Base-by-base conservation (phyloP, 345 rosid genomes). In the Eucalyptus shirleyi region DNA sequence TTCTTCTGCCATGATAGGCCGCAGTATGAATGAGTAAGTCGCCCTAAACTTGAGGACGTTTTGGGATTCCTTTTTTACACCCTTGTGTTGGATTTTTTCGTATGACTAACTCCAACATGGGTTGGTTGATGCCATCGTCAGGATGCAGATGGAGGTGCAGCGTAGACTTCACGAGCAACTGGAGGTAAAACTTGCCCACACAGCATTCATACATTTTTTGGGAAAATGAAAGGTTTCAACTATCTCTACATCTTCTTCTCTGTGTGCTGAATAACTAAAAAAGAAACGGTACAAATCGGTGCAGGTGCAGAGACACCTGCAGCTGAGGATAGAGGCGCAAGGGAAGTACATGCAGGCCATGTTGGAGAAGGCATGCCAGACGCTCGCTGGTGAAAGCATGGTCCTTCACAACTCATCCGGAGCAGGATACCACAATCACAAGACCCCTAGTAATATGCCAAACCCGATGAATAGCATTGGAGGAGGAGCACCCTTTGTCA, bases 121-220 rank as follows among this genome's bases (percentile, higher is more conserved):
- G 50, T 62, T 60, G 72, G 88, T 92, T 94, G 93, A 92, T 95
- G 92, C 92, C 40, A 93, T 51, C 45, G 88, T 91, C 92, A 97
- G 99, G 96, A 98, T 97, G 99, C 99, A 98, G 95, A 97, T 97
- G 98, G 99, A 97, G 96, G 99, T 98, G 91, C 99, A 97, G 90
- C 95, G 99, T 95, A 95, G 99, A 93, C 91, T 98, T 89, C 99
- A 97, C 80, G 99, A 98, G 91, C 99, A 98, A 90, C 91, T 98
- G 50, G 99, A 98, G 99, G 99, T 98, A 91, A 90, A n/a, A 42
- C 23, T 37, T 50, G 34, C 37, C 56, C 87, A 47, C 87, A 26
- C 56, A 51, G 10, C 34, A 77, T 37, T 77, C 83, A 77, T 19
- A 21, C 16, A 37, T 60, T 37, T 11, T n/a, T 53, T 86, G 30